phyloP scores from a whole-genome alignment of 495 filamentous ascomycete genomes.

The Penicillium samsonianum region DNA sequence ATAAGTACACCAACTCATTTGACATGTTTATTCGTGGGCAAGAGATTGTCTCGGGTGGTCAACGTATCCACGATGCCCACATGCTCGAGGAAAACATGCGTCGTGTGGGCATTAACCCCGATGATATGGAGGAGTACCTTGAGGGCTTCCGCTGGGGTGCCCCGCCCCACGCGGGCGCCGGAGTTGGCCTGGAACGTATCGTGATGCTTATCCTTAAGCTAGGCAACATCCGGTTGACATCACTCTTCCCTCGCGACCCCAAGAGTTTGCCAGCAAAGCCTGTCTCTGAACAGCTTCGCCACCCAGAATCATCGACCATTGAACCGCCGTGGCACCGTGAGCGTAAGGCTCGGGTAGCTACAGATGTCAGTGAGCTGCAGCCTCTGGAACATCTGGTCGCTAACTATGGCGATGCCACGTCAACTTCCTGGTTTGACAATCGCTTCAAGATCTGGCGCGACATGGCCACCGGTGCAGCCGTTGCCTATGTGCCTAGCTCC shows the following conservation, averaged over 20 bases:
- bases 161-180: slow-evolving; percentile 86
- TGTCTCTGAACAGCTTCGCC: slow-evolving; percentile 57
- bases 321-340: slow-evolving; percentile 60
- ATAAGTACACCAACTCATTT: slow-evolving; percentile 81
- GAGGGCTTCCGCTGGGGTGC: slow-evolving; percentile 85
- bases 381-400: slow-evolving; percentile 78
- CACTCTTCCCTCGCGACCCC: slow-evolving; percentile 82
- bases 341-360: slow-evolving; percentile 36
- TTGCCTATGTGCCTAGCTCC: slow-evolving; percentile 72
- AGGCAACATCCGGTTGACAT: slow-evolving; percentile 86
- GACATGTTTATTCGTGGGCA: slow-evolving; percentile 95
- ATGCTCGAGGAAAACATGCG: slow-evolving; percentile 78
- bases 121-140: slow-evolving; percentile 82
- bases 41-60: slow-evolving; percentile 87
- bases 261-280: slow-evolving; percentile 68
- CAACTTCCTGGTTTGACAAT: slow-evolving; percentile 84
- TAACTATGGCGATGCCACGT: slow-evolving; percentile 87
- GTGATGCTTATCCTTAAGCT: slow-evolving; percentile 81
- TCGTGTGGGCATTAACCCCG: slow-evolving; percentile 70
- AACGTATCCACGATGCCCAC: slow-evolving; percentile 81
- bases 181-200: slow-evolving; percentile 85
- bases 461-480: slow-evolving; percentile 70
- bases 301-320: slow-evolving; percentile 77
- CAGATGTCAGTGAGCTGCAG: slow-evolving; percentile 57
- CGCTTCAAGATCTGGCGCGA: slow-evolving; percentile 83